These are phyloP conservation scores for Herpetospermum pedunculosum DNA, from an alignment of 306 rosid species.

Conservation along the genomic window DNA sequence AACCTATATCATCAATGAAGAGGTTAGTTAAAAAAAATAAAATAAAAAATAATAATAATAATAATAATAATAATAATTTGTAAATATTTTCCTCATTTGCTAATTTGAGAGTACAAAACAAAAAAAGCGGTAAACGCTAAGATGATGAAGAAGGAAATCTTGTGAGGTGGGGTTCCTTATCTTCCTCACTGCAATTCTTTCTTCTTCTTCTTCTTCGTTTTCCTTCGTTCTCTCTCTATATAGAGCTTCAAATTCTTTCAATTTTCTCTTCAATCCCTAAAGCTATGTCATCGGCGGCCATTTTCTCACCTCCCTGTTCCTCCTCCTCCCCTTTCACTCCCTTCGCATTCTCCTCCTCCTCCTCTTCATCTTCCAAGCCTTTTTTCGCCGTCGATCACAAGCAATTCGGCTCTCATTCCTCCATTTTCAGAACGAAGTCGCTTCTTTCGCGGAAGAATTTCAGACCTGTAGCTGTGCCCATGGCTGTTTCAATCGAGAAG, in stretches of 20 bases:
- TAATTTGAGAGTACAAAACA: background rate
- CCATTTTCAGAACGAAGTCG: background rate
- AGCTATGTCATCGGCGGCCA: constrained; percentile 21
- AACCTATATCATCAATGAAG: too few species aligned
- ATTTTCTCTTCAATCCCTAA: background rate
- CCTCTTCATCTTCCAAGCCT: constrained; percentile 13
- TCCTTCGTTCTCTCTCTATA: background rate
- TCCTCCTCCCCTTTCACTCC: constrained; percentile 20
- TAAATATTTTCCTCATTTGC: background rate
- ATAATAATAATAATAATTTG: background rate
- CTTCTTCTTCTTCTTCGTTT: background rate
- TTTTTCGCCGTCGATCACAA: background rate
- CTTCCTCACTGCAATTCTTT: constrained; percentile 4
- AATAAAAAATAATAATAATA: too few species aligned
- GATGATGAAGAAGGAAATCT: background rate
- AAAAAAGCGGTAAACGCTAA: background rate
- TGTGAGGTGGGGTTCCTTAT: background rate
- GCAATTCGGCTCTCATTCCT: background rate
- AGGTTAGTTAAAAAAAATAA: too few species aligned
- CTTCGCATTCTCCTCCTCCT: constrained; percentile 7
- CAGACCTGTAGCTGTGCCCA: constrained; percentile 9
- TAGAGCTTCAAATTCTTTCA: background rate
- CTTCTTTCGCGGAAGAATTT: background rate
- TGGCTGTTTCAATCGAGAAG: constrained; percentile 60
- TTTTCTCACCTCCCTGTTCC: constrained; percentile 23